Evolutionary conservation across 208 protist genomes (phyloP).

Genomic region (Angomonas desouzai): DNA sequence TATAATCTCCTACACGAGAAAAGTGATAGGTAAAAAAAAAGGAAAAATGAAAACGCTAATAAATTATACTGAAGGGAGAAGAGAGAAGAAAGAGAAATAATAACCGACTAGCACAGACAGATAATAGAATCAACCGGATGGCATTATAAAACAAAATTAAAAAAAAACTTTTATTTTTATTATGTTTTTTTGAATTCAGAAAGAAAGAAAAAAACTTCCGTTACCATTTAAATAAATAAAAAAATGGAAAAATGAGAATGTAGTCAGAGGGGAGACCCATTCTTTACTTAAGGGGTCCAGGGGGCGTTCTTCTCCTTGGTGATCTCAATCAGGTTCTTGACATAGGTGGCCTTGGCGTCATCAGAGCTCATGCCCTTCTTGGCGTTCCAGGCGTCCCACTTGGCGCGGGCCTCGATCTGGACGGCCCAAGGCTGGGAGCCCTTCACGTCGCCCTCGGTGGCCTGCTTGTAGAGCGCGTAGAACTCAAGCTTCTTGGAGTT

Average conservation of each 20-base stretch:
- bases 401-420: slow-evolving; percentile 90
- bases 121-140: too few relatives aligned
- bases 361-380: slow-evolving; percentile 88
- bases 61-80: too few relatives aligned
- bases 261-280: too few relatives aligned
- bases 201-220: slow-evolving; percentile 5
- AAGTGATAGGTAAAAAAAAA: too few relatives aligned
- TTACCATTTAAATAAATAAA: not conserved
- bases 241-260: slow-evolving; percentile 10
- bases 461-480: slow-evolving; percentile 98
- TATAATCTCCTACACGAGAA: too few relatives aligned
- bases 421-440: slow-evolving; percentile 88
- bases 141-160: slow-evolving; percentile 1
- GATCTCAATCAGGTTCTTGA: slow-evolving; percentile 64
- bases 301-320: slow-evolving; percentile 48
- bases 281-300: slow-evolving; percentile 52
- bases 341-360: slow-evolving; percentile 90
- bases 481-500: slow-evolving; percentile 91
- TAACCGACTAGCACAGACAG: too few relatives aligned
- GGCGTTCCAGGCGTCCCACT: slow-evolving; percentile 93
- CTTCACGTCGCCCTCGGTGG: slow-evolving; percentile 92
- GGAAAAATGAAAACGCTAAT: too few relatives aligned
- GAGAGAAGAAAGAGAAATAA: too few relatives aligned
- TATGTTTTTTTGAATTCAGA: slow-evolving; percentile 11
- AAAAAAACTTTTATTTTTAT: slow-evolving; percentile 14